A percentile compares a stretch with the other conserved stretches of the same genome.
These are phyloP conservation scores for Trichoderma lentiforme DNA, from an alignment of 2,329 filamentous ascomycete genomes.

Conservation along the genomic window DNA sequence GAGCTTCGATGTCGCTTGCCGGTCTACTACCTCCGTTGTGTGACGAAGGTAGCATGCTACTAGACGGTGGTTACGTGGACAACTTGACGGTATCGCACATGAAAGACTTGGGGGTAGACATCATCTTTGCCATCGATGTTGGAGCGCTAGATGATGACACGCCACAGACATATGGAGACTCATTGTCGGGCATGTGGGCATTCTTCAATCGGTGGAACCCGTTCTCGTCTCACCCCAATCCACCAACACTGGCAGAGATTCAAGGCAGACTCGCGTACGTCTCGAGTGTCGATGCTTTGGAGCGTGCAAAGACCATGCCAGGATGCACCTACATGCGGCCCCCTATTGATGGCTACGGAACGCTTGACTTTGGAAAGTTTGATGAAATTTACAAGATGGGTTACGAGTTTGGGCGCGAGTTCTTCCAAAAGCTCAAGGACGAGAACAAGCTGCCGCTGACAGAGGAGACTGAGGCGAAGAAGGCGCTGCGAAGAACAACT, in stretches of 20 bases:
- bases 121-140: conserved; percentile 94
- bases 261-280: conserved; percentile 94
- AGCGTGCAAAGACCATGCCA: conserved; percentile 84
- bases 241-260: conserved; percentile 91
- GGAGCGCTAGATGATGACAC: conserved; percentile 88
- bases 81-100: conserved; percentile 96
- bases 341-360: conserved; percentile 89
- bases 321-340: conserved; percentile 97
- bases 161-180: conserved; percentile 90
- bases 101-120: conserved; percentile 88
- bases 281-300: conserved; percentile 87
- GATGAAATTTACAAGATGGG: conserved; percentile 93
- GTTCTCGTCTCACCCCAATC: conserved; percentile 83
- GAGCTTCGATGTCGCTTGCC: conserved; percentile 94
- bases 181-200: conserved; percentile 91
- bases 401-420: conserved; percentile 80
- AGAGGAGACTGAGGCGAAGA: conserved; percentile 74
- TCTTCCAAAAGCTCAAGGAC: conserved; percentile 70
- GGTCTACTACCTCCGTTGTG: conserved; percentile 90
- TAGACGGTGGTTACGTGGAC: conserved; percentile 96
- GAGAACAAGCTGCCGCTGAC: conserved; percentile 70
- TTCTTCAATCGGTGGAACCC: conserved; percentile 96
- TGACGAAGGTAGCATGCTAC: conserved; percentile 93
- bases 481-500: conserved; percentile 72
- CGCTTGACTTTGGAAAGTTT: conserved; percentile 94